Evolutionary conservation across 2,329 filamentous ascomycete species (phyloP), one percentile per base, ranked within the genome.

Genomic region (Sporothrix euskadiensis): DNA sequence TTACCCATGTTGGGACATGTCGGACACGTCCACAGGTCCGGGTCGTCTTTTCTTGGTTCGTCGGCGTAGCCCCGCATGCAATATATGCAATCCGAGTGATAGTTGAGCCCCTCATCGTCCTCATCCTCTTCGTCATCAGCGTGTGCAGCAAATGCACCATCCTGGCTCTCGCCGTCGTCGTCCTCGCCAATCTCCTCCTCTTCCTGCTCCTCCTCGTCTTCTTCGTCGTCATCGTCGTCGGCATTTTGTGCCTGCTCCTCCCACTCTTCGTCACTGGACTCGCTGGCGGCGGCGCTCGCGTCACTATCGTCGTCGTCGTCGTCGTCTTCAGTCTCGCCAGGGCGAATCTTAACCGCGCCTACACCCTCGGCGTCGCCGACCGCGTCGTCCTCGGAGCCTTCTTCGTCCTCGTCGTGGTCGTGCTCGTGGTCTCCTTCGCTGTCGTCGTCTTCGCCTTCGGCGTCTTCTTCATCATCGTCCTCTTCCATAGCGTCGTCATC

Each of bases 131-230:
- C 87, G 76, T 86, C 83, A 77, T 83, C 84, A 76, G 88, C 88
- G 74, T 88, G 88, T 80, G 89, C 88, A 80, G 92, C 88, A 79
- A 91, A 90, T 74, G 94, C 94, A 83, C 95, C 98, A 87, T 96
- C 92, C 81, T 92, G 90, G 19, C 85, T 84, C 59, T 84, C 86
- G 1, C 92, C 90, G 80, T 94, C 88, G 72, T 86, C 85, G 80
- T 85, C 87, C 54, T 86, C 86, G 41, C 83, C 84, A 75, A 85
- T 88, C 39, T 90, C 88, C 80, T 87, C 90, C 54, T 88, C 88
- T 39, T 94, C 87, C 71, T 96, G 92, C 82, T 97, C 93, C 76
- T 92, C 91, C 80, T 94, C 88, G 71, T 90, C 87, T 1, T 83
- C 83, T 73, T 85, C 86, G 14, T 77, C 74, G 80, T 85, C 86